Conservation (phyloP, 2,329 filamentous ascomycete species). For the Fusarium lyarnte region DNA sequence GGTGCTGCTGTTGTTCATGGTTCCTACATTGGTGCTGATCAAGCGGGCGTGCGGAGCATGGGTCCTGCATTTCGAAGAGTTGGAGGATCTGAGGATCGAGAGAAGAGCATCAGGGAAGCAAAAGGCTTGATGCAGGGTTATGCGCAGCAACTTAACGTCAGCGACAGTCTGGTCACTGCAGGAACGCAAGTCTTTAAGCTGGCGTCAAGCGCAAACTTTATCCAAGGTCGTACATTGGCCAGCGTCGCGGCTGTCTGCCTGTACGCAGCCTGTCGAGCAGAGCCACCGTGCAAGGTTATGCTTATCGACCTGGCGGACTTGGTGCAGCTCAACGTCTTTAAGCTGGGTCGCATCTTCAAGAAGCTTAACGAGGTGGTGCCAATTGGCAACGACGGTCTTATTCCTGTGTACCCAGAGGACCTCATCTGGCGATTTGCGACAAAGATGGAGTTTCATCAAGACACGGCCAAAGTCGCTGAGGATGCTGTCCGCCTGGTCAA, state of each 20-base stretch:
- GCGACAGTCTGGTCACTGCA: slow-evolving; percentile 70
- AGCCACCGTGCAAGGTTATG: slow-evolving; percentile 84
- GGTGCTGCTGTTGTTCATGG: slow-evolving; percentile 93
- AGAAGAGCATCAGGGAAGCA: slow-evolving; percentile 68
- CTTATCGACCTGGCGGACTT: slow-evolving; percentile 95
- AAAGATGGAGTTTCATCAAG: slow-evolving; percentile 88
- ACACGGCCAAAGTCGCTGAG: slow-evolving; percentile 84
- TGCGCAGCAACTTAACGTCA: slow-evolving; percentile 67
- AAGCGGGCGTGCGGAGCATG: slow-evolving; percentile 78
- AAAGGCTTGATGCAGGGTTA: slow-evolving; percentile 70
- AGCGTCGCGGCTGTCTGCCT: slow-evolving; percentile 91
- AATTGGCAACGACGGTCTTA: slow-evolving; percentile 71
- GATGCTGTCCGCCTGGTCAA: slow-evolving; percentile 89
- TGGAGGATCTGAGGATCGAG: slow-evolving; percentile 67
- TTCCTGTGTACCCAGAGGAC: slow-evolving; percentile 84
- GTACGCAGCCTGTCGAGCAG: slow-evolving; percentile 86
- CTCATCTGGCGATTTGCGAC: slow-evolving; percentile 91
- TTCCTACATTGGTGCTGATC: slow-evolving; percentile 85
- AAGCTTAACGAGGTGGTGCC: slow-evolving; percentile 77
- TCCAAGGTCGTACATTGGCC: slow-evolving; percentile 84
- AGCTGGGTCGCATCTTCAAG: slow-evolving; percentile 90
- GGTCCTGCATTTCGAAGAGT: slow-evolving; percentile 70
- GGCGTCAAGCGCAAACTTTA: slow-evolving; percentile 78
- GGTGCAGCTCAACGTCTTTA: slow-evolving; percentile 86
- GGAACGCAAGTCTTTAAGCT: slow-evolving; percentile 81